Base-by-base conservation (phyloP, 2,329 filamentous ascomycete species). In the Pseudogymnoascus sp. region DNA sequence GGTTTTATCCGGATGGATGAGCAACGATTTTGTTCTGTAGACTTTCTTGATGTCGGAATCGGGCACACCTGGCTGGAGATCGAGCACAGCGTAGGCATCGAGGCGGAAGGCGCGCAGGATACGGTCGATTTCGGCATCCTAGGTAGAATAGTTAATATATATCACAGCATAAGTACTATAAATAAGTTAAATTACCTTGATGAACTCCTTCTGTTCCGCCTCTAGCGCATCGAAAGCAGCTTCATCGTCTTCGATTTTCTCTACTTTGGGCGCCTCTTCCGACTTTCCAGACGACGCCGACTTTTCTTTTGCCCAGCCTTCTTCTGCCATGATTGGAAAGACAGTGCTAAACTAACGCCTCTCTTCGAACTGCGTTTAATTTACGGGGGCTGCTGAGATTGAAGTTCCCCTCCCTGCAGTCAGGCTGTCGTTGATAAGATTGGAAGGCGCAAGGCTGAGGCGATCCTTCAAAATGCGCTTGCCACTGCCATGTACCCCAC, bases 1-100 rank as follows among this genome's bases (percentile, higher is more conserved):
- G 62, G 94, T 97, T 76, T 99, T 99, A 80, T 99, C 94, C 5
- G 94, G 94, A 79, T 99, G 94, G 79, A 99, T 97, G 58, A 99
- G 86, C 62, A 99, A 87, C n/a, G 94, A 99, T 76, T 97, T 97
- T 71, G 91, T 92, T 80, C 94, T 92, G 78, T 97, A 99, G 68
- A 85, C 84, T 69, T 87, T 80, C 77, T 97, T 97, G 80, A 99
- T 97, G 77, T 97, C 94, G 64, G 90, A 92, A 69, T 97, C 93
- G 62, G 94, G 86, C 18, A 97, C 91, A 72, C 94, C 94, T 3
- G 94, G 94, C 74, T 96, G 92, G 52, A 99, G 88, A 74, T 95
- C 94, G 52, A 99, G 87, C 58, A 99, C 91, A 59, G 93, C 90
- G 75, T 99, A 84, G 81, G 87, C 84, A 75, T 90, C 86, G 69